These are phyloP conservation scores for Penicillium brasilianum DNA, from an alignment of 2,329 filamentous ascomycete species.

Conservation along the genomic window DNA sequence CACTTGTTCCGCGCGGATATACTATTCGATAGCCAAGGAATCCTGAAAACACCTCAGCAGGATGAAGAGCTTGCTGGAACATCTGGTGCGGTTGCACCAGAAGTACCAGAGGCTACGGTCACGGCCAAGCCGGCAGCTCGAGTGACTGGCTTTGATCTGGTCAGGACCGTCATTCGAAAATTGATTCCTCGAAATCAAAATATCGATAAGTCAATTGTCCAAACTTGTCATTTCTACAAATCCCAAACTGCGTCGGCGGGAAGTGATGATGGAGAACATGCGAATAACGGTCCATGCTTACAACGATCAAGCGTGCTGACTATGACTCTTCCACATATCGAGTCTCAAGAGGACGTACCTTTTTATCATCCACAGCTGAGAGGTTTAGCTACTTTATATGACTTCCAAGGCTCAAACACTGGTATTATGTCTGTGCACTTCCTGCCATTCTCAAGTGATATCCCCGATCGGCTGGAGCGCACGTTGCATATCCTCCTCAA, in stretches of 20 bases:
- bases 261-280: conserved; percentile 17
- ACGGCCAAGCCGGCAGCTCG: conserved; percentile 28
- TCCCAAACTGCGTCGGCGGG: background rate
- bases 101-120: conserved; percentile 1
- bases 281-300: background rate
- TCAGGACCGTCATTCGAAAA: conserved; percentile 72
- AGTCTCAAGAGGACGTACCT: conserved; percentile 67
- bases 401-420: conserved; percentile 37
- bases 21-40: conserved; percentile 57
- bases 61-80: conserved; percentile 34
- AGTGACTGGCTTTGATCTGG: conserved; percentile 47
- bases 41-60: conserved; percentile 39
- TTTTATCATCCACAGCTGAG: conserved; percentile 85
- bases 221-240: conserved; percentile 77
- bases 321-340: conserved; percentile 77
- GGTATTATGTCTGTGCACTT: conserved; percentile 59
- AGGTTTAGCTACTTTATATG: conserved; percentile 76
- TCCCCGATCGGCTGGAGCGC: conserved; percentile 46
- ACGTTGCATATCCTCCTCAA: conserved; percentile 45
- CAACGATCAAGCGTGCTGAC: conserved; percentile 56
- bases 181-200: conserved; percentile 82
- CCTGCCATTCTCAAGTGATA: conserved; percentile 50
- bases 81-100: background rate
- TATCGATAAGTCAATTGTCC: conserved; percentile 74
- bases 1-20: conserved; percentile 67